Evolutionary conservation across 306 rosid species (phyloP), one percentile per base, ranked within the genome.

Genomic region (Pachyrhizus erosus): DNA sequence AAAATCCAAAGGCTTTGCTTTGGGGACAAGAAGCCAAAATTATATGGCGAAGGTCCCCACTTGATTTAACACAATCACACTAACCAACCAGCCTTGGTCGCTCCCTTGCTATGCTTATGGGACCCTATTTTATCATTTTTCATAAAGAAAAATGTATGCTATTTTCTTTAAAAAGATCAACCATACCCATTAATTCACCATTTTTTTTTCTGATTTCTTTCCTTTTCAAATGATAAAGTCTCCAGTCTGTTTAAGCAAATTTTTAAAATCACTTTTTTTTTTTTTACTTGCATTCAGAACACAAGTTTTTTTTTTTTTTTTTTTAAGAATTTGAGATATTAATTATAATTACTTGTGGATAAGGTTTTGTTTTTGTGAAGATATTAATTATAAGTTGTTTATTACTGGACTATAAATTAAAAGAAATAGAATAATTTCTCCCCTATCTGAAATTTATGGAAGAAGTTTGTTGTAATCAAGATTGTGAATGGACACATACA

Each of bases 11-110:
- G 87, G 86, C 84, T 81, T 87, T 86, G 86, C 91, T 90, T 92
- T 90, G 89, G 49, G 39, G 85, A 89, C 87, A 89, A 87, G 89
- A 89, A 85, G 91, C 94, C 92, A 89, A 90, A 79, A 64, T 81
- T 85, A 58, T 79, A 85, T 84, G 90, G 52, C 65, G 64, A 66
- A 80, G 81, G 89, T 85, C 84, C 77, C 90, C 81, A 33, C 68
- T 31, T 83, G 78, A 79, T 84, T 84, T 80, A 89, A 89, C 87
- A 85, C 87, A 73, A 76, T 88, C 88, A 88, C 89, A 68, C 68
- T 31, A 65, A 66, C 80, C 77, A 79, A 37, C 67, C 67, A 45
- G 5, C 67, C 81, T 66, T 85, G 88, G 86, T 90, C 88, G 48
- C 64, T 51, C 64, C 61, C 79, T 75, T 74, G 7, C 31, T 29